Conservation (phyloP, 257 asterid genomes). For the Cinchona pubescens region DNA sequence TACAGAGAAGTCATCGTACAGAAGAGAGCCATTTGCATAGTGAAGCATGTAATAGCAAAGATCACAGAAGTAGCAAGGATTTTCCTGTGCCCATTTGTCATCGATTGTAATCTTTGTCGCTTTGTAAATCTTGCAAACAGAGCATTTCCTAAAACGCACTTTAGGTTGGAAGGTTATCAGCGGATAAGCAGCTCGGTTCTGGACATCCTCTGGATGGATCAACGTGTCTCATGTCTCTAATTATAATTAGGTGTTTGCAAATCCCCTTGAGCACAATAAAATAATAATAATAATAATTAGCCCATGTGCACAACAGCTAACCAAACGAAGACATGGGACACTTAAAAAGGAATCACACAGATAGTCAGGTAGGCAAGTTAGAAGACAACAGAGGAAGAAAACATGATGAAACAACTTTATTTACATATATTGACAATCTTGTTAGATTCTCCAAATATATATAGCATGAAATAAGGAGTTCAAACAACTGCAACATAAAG, state of each 20-base stretch:
- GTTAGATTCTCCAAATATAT: background rate
- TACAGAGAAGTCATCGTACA: slow-evolving; percentile 68
- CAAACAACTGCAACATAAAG: background rate
- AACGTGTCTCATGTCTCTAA: slow-evolving; percentile 77
- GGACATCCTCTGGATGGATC: slow-evolving; percentile 78
- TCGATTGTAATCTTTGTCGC: slow-evolving; percentile 79
- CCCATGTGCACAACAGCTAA: background rate
- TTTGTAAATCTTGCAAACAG: slow-evolving; percentile 71
- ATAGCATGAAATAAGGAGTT: background rate
- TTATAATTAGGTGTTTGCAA: slow-evolving; percentile 70
- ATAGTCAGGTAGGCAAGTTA: background rate
- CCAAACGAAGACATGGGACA: background rate
- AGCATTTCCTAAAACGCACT: slow-evolving; percentile 59
- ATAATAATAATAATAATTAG: background rate
- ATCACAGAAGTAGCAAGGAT: slow-evolving; percentile 88
- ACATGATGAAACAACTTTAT: background rate
- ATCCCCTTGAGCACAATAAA: slow-evolving; percentile 46
- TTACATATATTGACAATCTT: background rate
- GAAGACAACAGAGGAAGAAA: background rate
- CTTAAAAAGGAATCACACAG: background rate
- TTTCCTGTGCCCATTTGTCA: slow-evolving; percentile 75
- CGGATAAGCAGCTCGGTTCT: slow-evolving; percentile 75
- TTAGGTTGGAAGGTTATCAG: slow-evolving; percentile 47
- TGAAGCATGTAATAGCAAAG: slow-evolving; percentile 92
- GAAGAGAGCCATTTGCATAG: slow-evolving; percentile 60